phyloP scores from a whole-genome alignment of 1,139 yeast genomes.

The Pneumocystis canis region DNA sequence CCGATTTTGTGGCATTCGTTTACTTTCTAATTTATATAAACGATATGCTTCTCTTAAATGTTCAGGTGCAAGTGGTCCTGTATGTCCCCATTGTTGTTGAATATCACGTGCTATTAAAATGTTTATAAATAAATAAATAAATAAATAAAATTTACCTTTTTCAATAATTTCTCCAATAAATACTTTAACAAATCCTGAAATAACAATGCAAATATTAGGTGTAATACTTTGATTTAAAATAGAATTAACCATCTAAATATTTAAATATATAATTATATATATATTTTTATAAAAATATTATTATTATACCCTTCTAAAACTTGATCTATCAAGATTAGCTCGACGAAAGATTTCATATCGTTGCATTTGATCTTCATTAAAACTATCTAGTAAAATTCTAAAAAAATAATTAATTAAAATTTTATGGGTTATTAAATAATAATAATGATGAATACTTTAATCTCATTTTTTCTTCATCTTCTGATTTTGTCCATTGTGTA shows the following conservation, averaged over 20 bases:
- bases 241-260: conserved; percentile 42
- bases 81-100: conserved; percentile 18
- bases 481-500: neutral
- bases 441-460: neutral
- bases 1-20: conserved; percentile 34
- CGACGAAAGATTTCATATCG: conserved; percentile 79
- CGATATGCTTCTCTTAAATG: conserved; percentile 86
- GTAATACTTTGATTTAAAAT: conserved; percentile 74
- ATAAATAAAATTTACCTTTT: conserved; percentile 41
- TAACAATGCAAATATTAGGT: conserved; percentile 62
- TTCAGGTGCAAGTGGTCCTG: conserved; percentile 60
- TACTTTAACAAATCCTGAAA: conserved; percentile 79
- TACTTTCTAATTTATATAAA: conserved; percentile 48
- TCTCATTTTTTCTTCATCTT: neutral
- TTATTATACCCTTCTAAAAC: conserved; percentile 44
- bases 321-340: conserved; percentile 63
- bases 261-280: neutral
- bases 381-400: conserved; percentile 51
- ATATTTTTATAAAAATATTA: neutral
- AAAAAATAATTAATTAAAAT: neutral
- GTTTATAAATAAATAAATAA: too few relatives aligned
- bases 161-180: conserved; percentile 81
- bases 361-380: conserved; percentile 72
- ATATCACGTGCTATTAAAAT: conserved; percentile 15
- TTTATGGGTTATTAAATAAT: neutral